Percentiles rank a stretch among this genome's conserved stretches.
Conservation (phyloP, 202 grass and related monocot species). For the Musa balbisiana region DNA sequence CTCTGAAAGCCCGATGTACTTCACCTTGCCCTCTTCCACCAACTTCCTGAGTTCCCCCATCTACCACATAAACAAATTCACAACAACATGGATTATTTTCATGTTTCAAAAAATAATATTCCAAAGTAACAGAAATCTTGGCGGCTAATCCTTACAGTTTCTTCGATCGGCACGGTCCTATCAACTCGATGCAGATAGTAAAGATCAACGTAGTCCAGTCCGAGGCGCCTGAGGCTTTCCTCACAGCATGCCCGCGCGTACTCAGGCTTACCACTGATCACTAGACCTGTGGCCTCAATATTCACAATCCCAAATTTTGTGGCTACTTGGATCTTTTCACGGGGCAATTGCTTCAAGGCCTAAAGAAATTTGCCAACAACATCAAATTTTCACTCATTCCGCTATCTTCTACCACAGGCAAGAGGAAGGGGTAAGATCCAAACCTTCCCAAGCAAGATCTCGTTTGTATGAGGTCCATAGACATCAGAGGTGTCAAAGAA, state of each 20-base stretch:
- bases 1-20: conserved; percentile 6
- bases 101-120: background rate
- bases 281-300: background rate
- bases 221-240: background rate
- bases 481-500: conserved; percentile 7
- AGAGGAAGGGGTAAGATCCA: background rate
- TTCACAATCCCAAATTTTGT: conserved; percentile 4
- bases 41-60: conserved; percentile 10
- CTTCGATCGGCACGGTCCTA: conserved; percentile 1
- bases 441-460: conserved; percentile 18
- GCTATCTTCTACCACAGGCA: background rate
- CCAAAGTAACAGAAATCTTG: background rate
- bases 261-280: background rate
- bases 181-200: conserved; percentile 10
- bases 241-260: conserved; percentile 6
- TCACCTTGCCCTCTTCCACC: conserved; percentile 5
- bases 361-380: background rate
- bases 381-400: background rate
- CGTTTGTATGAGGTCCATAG: conserved; percentile 7
- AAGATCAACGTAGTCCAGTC: conserved; percentile 12
- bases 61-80: background rate
- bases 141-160: background rate
- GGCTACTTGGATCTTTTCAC: conserved; percentile 3
- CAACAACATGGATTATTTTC: background rate
- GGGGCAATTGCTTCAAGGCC: conserved; percentile 10